A percentile compares a stretch with the other conserved stretches of the same genome.
These are phyloP conservation scores for Scutellaria galericulata DNA, from an alignment of 257 asterid genomes.

Conservation along the genomic window DNA sequence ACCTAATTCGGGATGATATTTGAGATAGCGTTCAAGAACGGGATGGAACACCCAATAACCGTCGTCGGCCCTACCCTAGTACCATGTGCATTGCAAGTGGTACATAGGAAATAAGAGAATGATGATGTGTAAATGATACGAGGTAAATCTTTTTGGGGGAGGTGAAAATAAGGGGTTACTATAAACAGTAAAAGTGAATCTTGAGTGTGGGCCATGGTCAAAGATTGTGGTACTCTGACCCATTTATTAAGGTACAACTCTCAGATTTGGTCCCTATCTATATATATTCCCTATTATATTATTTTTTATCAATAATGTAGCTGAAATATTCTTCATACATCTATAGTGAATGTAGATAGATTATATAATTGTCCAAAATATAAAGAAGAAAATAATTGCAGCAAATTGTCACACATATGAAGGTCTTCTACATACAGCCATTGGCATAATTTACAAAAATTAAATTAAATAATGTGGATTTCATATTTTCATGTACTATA, in stretches of 20 bases:
- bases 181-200: slow-evolving; percentile 49
- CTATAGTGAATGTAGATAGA: no score
- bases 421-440: not conserved
- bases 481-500: not conserved
- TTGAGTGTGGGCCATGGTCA: slow-evolving; percentile 8
- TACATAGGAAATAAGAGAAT: not conserved
- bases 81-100: no score
- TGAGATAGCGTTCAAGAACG: no score
- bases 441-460: not conserved
- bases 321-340: no score
- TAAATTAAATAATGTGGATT: no score
- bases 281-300: no score
- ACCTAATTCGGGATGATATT: no score
- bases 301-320: no score
- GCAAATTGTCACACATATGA: not conserved
- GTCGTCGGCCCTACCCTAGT: no score
- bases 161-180: slow-evolving; percentile 24
- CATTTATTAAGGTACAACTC: not conserved
- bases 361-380: not conserved
- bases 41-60: no score
- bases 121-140: slow-evolving; percentile 23
- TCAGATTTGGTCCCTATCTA: slow-evolving; percentile 39
- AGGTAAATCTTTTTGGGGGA: slow-evolving; percentile 24
- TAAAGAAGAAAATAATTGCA: not conserved
- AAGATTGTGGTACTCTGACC: slow-evolving; percentile 42